Conservation (phyloP, 441 rosid species). For the Manihot esculenta region DNA sequence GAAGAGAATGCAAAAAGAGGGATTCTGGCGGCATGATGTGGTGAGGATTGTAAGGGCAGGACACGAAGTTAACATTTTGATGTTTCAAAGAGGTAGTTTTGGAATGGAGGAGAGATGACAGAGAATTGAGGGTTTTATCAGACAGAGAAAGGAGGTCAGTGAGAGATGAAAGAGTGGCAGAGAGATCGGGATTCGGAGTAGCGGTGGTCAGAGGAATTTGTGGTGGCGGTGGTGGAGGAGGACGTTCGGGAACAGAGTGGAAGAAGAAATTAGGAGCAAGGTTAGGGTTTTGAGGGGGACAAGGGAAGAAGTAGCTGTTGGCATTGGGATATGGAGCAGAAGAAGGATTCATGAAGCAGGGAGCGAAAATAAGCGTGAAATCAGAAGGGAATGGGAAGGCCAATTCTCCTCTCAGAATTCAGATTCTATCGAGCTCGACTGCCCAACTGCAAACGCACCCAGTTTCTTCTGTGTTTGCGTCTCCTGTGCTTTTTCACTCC, state of each 20-base stretch:
- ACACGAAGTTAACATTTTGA: constrained; percentile 32
- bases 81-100: constrained; percentile 33
- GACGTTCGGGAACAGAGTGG: constrained; percentile 16
- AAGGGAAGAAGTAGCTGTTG: constrained; percentile 9
- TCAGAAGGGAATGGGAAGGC: neutral
- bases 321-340: constrained; percentile 19
- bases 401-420: too few relatives aligned
- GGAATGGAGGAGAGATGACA: constrained; percentile 38
- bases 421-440: too few relatives aligned
- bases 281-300: constrained; percentile 18
- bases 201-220: neutral
- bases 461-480: too few relatives aligned
- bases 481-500: too few relatives aligned
- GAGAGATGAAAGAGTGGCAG: constrained; percentile 51
- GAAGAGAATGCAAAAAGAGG: constrained; percentile 72
- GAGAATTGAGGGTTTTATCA: constrained; percentile 40
- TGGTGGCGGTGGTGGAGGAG: neutral
- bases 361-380: neutral
- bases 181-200: constrained; percentile 34
- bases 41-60: constrained; percentile 61
- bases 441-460: neutral
- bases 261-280: constrained; percentile 21
- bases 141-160: constrained; percentile 47
- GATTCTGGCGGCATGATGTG: constrained; percentile 70
- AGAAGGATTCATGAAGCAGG: constrained; percentile 32